Evolutionary conservation across 2,329 filamentous ascomycete species (phyloP).

Genomic region (Amauroascus verrucosus): DNA sequence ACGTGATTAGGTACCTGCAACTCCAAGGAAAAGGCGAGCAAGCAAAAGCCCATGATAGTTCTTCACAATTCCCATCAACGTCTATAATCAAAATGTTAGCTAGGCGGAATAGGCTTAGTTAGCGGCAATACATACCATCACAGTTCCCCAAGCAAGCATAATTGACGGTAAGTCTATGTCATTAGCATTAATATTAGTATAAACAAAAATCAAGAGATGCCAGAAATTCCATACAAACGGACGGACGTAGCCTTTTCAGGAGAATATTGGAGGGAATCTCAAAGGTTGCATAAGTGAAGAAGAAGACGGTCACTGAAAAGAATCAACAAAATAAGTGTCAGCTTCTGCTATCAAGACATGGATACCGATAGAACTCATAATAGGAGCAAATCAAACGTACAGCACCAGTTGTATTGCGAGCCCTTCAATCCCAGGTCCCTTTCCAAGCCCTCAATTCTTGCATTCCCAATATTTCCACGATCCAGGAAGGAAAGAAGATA

Average conservation of each 20-base stretch:
- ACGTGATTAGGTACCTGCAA: conserved; percentile 21
- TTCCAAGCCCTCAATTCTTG: conserved; percentile 21
- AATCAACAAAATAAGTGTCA: conserved; percentile 1
- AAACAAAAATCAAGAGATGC: not conserved
- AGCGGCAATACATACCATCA: conserved; percentile 27
- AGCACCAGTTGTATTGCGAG: conserved; percentile 21
- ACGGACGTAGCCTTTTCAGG: conserved; percentile 24
- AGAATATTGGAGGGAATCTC: conserved; percentile 23
- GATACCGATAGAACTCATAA: not conserved
- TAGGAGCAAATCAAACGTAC: conserved; percentile 12
- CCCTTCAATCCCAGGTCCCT: conserved; percentile 20
- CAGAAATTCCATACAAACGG: conserved; percentile 17
- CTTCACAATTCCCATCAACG: conserved; percentile 42
- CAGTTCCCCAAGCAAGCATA: conserved; percentile 38
- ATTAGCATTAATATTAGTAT: not conserved
- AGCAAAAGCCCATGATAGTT: conserved; percentile 39
- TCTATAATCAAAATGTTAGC: conserved; percentile 20
- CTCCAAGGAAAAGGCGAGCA: conserved; percentile 39
- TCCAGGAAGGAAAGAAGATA: conserved; percentile 30
- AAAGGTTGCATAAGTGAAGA: conserved; percentile 21
- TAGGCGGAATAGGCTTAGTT: not conserved
- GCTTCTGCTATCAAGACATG: not conserved
- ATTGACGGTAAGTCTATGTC: conserved; percentile 21
- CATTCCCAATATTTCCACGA: conserved; percentile 24
- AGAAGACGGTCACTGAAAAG: conserved; percentile 21